Conservation (phyloP, 2,329 filamentous ascomycete species). For the Trichothecium sympodiale region DNA sequence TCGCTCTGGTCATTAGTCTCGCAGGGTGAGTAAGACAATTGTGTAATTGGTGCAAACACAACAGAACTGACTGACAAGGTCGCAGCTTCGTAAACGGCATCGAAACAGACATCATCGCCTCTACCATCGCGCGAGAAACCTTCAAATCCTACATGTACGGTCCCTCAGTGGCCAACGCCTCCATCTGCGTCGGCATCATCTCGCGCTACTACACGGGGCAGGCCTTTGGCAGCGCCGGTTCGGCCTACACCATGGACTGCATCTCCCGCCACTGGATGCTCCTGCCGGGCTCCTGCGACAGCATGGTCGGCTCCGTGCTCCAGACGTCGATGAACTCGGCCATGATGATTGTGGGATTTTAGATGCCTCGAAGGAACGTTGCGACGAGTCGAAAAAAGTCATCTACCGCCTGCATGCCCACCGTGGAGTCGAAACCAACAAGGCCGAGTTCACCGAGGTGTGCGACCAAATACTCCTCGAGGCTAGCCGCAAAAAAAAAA, state of each 20-base stretch:
- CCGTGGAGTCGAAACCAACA: conserved; percentile 11
- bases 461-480: conserved; percentile 14
- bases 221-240: conserved; percentile 5
- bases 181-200: conserved; percentile 5
- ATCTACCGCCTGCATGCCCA: conserved; percentile 13
- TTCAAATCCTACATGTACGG: conserved; percentile 9
- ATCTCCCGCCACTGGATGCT: conserved; percentile 2
- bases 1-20: conserved; percentile 5
- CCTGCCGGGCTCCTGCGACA: conserved; percentile 3
- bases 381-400: conserved; percentile 13
- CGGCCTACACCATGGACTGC: conserved; percentile 6
- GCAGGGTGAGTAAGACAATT: conserved; percentile 1
- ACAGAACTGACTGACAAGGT: background rate
- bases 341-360: conserved; percentile 14
- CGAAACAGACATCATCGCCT: conserved; percentile 5
- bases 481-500: conserved; percentile 5
- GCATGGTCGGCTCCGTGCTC: conserved; percentile 14
- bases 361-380: conserved; percentile 9
- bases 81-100: conserved; percentile 1
- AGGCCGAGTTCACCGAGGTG: conserved; percentile 11
- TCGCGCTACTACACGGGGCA: conserved; percentile 8
- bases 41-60: background rate
- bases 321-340: conserved; percentile 12
- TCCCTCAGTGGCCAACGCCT: background rate
- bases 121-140: conserved; percentile 7